Conservation (phyloP, 2,329 filamentous ascomycete species). For the Bimuria novae-zelandiae region DNA sequence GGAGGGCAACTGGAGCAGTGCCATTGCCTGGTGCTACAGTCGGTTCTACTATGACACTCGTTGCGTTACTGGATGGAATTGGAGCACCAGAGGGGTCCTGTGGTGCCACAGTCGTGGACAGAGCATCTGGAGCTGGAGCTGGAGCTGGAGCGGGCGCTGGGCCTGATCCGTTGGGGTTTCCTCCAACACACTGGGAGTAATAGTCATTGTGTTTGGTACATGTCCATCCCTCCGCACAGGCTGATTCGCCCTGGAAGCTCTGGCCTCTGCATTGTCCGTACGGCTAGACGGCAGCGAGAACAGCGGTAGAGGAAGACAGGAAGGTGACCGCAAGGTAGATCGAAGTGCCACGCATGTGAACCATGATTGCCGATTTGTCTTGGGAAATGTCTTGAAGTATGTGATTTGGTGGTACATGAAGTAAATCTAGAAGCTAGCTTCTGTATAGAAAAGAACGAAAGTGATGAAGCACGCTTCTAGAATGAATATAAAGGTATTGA, state of each 20-base stretch:
- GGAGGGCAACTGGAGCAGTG: no score
- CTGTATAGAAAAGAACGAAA: constrained; percentile 1
- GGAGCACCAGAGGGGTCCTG: not conserved
- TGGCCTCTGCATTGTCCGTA: constrained; percentile 55
- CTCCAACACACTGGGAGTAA: constrained; percentile 55
- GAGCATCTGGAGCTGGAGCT: not conserved
- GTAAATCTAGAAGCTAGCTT: constrained; percentile 7
- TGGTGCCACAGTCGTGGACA: not conserved
- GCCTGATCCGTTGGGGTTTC: no score
- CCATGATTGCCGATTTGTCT: constrained; percentile 16
- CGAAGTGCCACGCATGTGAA: no score
- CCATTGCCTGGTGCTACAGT: no score
- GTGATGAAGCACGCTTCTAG: not conserved
- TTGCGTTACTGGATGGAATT: not conserved
- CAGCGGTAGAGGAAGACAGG: constrained; percentile 33
- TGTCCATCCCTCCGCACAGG: constrained; percentile 45
- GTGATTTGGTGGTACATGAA: no score
- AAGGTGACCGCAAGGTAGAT: constrained; percentile 35
- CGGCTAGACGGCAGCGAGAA: constrained; percentile 31
- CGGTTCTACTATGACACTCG: no score
- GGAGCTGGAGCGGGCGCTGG: no score
- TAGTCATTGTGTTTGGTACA: constrained; percentile 50
- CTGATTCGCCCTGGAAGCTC: constrained; percentile 43
- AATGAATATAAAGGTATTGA: no score
- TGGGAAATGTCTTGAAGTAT: not conserved